A percentile compares a stretch with the other conserved stretches of the same genome.
These are phyloP conservation scores for Aspergillus candidus DNA, from an alignment of 2,329 filamentous ascomycete species.

Conservation along the genomic window DNA sequence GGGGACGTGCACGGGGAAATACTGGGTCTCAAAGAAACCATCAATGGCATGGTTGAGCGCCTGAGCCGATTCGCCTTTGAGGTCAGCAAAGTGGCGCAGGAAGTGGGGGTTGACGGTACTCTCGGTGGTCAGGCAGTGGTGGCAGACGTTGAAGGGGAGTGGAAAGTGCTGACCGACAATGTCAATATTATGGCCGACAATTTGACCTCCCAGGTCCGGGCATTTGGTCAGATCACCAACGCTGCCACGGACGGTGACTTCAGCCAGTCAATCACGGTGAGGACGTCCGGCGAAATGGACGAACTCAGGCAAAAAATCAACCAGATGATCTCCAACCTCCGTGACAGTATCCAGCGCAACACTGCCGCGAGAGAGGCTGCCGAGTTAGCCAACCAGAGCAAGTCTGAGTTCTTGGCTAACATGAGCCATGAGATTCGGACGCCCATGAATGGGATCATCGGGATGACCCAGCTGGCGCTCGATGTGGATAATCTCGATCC, in stretches of 20 bases:
- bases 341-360: too few species aligned
- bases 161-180: constrained; percentile 90
- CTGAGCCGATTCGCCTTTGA: constrained; percentile 94
- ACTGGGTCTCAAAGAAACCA: constrained; percentile 90
- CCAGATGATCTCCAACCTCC: constrained; percentile 48
- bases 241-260: constrained; percentile 91
- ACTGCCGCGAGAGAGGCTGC: constrained; percentile 58
- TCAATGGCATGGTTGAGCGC: constrained; percentile 99
- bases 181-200: constrained; percentile 99
- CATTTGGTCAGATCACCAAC: constrained; percentile 94
- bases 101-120: constrained; percentile 92
- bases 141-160: constrained; percentile 93
- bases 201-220: constrained; percentile 91
- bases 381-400: constrained; percentile 90
- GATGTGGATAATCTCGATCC: constrained; percentile 87
- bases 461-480: constrained; percentile 88
- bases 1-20: constrained; percentile 89
- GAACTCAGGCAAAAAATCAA: constrained; percentile 88
- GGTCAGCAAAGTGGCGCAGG: constrained; percentile 91
- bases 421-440: constrained; percentile 60
- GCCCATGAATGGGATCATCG: constrained; percentile 93
- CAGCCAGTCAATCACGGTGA: constrained; percentile 90
- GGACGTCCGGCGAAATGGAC: constrained; percentile 87
- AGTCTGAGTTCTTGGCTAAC: constrained; percentile 91
- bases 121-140: constrained; percentile 92